These are phyloP conservation scores for Ogataea methanolica DNA, from an alignment of 805 yeast genomes.

Conservation along the genomic window DNA sequence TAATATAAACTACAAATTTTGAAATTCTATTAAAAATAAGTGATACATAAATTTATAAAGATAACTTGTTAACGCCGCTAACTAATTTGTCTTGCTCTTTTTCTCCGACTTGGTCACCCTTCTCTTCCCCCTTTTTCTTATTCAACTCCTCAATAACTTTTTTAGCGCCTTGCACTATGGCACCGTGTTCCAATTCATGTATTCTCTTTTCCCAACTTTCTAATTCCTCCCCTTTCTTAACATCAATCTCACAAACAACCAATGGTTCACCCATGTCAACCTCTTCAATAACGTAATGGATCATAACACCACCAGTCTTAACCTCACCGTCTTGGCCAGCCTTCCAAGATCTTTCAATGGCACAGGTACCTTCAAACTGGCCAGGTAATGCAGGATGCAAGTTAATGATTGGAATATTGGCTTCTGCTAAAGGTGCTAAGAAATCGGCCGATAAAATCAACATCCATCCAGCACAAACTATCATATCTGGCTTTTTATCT, in stretches of 20 bases:
- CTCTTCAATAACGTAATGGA: conserved; percentile 92
- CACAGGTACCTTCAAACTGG: conserved; percentile 94
- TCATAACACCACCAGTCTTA: conserved; percentile 86
- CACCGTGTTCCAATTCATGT: conserved; percentile 79
- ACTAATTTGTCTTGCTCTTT: background rate
- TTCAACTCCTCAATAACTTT: conserved; percentile 44
- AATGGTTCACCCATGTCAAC: conserved; percentile 94
- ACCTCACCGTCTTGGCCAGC: conserved; percentile 86
- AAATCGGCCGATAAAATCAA: conserved; percentile 79
- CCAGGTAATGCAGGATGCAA: conserved; percentile 97
- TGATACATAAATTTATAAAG: too few species aligned
- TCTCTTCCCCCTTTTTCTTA: background rate
- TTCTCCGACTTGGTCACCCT: background rate
- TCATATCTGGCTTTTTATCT: conserved; percentile 61
- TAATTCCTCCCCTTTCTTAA: conserved; percentile 66
- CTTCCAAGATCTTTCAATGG: conserved; percentile 93
- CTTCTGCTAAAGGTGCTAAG: conserved; percentile 56
- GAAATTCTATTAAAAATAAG: too few species aligned
- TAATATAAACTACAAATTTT: too few species aligned
- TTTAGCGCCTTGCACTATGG: conserved; percentile 88
- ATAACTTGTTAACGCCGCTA: background rate
- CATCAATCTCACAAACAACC: conserved; percentile 70
- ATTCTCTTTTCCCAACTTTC: conserved; percentile 81
- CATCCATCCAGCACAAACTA: conserved; percentile 99
- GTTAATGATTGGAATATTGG: conserved; percentile 75